Evolutionary conservation across 805 yeast species (phyloP).

Genomic region (Candida krabiensis): DNA sequence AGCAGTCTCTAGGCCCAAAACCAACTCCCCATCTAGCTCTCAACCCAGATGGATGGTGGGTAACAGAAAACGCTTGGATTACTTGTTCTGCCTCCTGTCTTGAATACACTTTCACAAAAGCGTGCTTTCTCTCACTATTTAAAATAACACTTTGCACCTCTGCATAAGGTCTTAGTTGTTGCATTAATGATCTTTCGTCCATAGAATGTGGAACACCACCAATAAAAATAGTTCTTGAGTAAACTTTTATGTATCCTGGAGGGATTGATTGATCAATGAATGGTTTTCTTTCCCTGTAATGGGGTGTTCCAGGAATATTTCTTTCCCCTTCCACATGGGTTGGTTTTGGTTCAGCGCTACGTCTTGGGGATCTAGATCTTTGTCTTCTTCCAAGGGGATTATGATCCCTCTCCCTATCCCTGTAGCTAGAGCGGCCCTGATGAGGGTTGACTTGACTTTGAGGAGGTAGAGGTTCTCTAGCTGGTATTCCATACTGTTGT

Average conservation of each 20-base stretch:
- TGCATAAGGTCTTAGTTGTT: constrained; percentile 77
- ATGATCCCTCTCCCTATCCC: constrained; percentile 33
- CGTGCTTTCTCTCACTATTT: constrained; percentile 89
- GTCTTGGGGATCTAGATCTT: constrained; percentile 55
- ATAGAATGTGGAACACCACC: constrained; percentile 89
- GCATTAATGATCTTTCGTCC: constrained; percentile 71
- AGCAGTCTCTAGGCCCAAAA: constrained; percentile 97
- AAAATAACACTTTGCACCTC: constrained; percentile 89
- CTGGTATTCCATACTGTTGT: constrained; percentile 16
- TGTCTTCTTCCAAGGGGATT: constrained; percentile 44
- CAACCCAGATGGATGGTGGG: constrained; percentile 61
- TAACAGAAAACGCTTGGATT: constrained; percentile 58
- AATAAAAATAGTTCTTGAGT: constrained; percentile 86
- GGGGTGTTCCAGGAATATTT: constrained; percentile 70
- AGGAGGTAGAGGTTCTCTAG: constrained; percentile 19
- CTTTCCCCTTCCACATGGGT: constrained; percentile 52
- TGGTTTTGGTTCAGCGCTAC: constrained; percentile 29
- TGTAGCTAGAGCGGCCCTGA: constrained; percentile 14
- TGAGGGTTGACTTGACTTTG: constrained; percentile 21
- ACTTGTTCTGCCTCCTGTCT: constrained; percentile 89
- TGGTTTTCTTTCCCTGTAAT: constrained; percentile 73
- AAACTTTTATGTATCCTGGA: constrained; percentile 76
- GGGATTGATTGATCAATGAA: constrained; percentile 71
- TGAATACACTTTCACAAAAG: constrained; percentile 91
- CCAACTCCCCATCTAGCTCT: constrained; percentile 99